Evolutionary conservation across 768 basidiomycete genomes (phyloP), one percentile per base, ranked within the genome.

Genomic region (Naganishia antarctica): DNA sequence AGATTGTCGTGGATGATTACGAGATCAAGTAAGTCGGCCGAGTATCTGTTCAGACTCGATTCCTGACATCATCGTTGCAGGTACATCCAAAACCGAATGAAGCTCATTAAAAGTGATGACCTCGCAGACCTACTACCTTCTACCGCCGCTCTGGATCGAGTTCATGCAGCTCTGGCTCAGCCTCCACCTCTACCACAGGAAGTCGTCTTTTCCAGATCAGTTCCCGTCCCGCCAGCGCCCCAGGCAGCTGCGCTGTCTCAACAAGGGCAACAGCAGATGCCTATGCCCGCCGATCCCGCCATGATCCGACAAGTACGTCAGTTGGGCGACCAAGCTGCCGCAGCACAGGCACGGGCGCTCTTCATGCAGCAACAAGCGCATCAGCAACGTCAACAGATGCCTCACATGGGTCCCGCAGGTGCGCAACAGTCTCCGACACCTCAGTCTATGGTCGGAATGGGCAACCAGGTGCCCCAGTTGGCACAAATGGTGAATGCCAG

Each of bases 1-100:
- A 75, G 43, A 66, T 79, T 23, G 70, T 80, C 50, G 71, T 80
- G 32, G 79, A 80, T 66, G 79, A 80, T 66, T 74, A 70, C 51
- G 78, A 79, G 60, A 48, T 68, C 13, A 73, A 72, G 67, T 73
- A 60, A 66, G 68, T 67, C 5, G 15, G 4, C 6, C 18, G 6
- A 6, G 1, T 1, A 37, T 8, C 2, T 21, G 29, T 23, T 13
- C 9, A 21, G 9, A 2, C 9, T 13, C 28, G 18, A 21, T 7
- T 9, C 6, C 25, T 23, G 1, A 34, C 28, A 16, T 21, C 25
- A 51, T 29, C 45, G 5, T 41, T 18, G 25, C 41, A 71, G 70
- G 46, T 76, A 74, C 61, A 71, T 77, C 48, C 66, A 69, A 21
- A 60, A 70, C 49, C 70, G 76, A 26, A 66, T 72, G 29, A 67